phyloP scores from a whole-genome alignment of 2,329 filamentous ascomycete species.

The Venturia nashicola region DNA sequence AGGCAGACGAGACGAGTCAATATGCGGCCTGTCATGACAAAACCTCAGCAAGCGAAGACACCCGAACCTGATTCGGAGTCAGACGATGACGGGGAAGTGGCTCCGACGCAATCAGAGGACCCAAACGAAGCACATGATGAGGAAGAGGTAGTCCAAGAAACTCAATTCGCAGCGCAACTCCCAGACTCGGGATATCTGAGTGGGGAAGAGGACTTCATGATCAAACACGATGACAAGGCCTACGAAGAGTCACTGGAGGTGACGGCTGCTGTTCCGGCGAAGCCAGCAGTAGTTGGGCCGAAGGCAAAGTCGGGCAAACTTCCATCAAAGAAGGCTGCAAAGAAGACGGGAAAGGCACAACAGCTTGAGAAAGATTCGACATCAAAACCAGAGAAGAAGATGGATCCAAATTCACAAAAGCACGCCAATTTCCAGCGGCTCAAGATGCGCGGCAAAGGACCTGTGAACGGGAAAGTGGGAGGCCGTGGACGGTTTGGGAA shows the following conservation, averaged over 20 bases:
- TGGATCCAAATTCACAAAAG: slow-evolving; percentile 30
- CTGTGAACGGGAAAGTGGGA: slow-evolving; percentile 25
- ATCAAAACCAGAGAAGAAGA: slow-evolving; percentile 22
- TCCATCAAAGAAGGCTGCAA: slow-evolving; percentile 2
- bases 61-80: slow-evolving; percentile 11
- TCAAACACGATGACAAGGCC: neutral
- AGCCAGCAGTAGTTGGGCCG: neutral
- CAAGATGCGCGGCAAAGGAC: slow-evolving; percentile 36
- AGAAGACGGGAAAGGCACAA: slow-evolving; percentile 12
- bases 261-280: neutral
- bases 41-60: slow-evolving; percentile 10
- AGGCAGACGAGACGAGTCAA: slow-evolving; percentile 59
- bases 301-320: slow-evolving; percentile 13
- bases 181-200: neutral
- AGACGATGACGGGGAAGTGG: neutral
- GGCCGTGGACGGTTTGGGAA: slow-evolving; percentile 27
- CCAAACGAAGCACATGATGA: neutral
- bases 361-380: slow-evolving; percentile 13
- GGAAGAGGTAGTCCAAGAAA: neutral
- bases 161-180: neutral
- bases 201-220: neutral
- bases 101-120: neutral
- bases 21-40: slow-evolving; percentile 25
- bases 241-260: neutral
- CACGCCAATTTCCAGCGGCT: slow-evolving; percentile 36